These are phyloP conservation scores for Lepidopterella palustris DNA, from an alignment of 495 filamentous ascomycete genomes.

Conservation along the genomic window DNA sequence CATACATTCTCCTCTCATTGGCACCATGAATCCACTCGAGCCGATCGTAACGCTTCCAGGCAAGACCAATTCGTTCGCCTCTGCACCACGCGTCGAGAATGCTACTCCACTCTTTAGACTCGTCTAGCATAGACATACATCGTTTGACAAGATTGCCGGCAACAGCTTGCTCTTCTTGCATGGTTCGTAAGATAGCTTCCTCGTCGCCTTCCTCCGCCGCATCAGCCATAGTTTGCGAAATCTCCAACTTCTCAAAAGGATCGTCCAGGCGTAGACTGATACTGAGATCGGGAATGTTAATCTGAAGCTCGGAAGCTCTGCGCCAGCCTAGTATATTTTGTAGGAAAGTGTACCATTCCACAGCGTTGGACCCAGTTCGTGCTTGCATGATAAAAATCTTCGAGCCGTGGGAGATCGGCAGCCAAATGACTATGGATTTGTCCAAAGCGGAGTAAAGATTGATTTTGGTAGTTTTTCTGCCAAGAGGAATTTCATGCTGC, in stretches of 20 bases:
- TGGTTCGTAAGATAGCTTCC: slow-evolving; percentile 42
- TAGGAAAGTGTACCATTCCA: slow-evolving; percentile 74
- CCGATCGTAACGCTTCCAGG: slow-evolving; percentile 71
- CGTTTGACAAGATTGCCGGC: slow-evolving; percentile 50
- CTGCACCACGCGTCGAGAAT: slow-evolving; percentile 56
- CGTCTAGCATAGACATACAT: slow-evolving; percentile 55
- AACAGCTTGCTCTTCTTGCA: slow-evolving; percentile 47
- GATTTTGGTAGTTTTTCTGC: slow-evolving; percentile 48
- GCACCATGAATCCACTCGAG: slow-evolving; percentile 67
- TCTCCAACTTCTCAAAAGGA: slow-evolving; percentile 55
- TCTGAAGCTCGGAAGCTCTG: slow-evolving; percentile 51
- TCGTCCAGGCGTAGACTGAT: slow-evolving; percentile 56
- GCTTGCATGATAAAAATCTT: slow-evolving; percentile 63
- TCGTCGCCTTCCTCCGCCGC: slow-evolving; percentile 39
- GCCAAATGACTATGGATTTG: slow-evolving; percentile 66
- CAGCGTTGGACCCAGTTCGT: slow-evolving; percentile 55
- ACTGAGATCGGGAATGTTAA: slow-evolving; percentile 63
- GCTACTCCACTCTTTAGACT: slow-evolving; percentile 55
- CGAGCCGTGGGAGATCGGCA: slow-evolving; percentile 49
- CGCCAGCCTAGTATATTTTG: slow-evolving; percentile 55
- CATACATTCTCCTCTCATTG: slow-evolving; percentile 69
- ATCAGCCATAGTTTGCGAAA: slow-evolving; percentile 35
- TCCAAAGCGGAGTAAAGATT: slow-evolving; percentile 68
- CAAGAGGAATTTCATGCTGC: slow-evolving; percentile 52
- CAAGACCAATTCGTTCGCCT: slow-evolving; percentile 60